Base-by-base conservation (phyloP, 192 early-diverging fungal genomes). In the Entophlyctis luteolus region DNA sequence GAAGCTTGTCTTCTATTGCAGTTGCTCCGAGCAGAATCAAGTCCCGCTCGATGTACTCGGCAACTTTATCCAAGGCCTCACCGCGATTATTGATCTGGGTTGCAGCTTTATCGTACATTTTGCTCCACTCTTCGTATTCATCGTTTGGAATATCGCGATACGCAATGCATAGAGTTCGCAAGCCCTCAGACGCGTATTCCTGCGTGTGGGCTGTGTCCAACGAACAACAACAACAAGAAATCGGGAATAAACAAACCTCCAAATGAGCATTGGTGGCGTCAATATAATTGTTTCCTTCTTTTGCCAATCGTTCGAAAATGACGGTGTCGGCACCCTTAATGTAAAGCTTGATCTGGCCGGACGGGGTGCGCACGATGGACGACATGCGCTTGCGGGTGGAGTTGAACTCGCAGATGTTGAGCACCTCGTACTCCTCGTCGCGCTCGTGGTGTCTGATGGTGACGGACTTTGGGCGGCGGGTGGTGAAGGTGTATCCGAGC, bases 301-400 rank as follows among this genome's bases (percentile, higher is more conserved):
- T 73, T 8, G 84, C 82, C 59, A 99, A 75, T 10, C 97, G 86
- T 78, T 98, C 93, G 3, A 96, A 63, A 71, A 99, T 96, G 2
- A 98, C 95, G 0, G 94, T 96, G 71, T 99, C 97, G 3, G 97
- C 97, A 35, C 97, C 97, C 71, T 99, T 99, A 74, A 91, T 91
- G 84, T 93, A 99, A 37, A 99, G 72, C 68, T 91, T 90, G 67
- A 87, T 81, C 38, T 76, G 68, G 12, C 93, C 93, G 37, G 95
- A 90, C 1, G 95, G 91, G 10, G 86, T 83, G n/a, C 93, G 87
- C 27, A 98, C 84, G 34, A 99, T 77, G 3, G 91, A 90, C 4
- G 91, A 94, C 97, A 99, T 99, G 58, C 97, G 86, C 73, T 99
- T 99, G 42, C 97, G 85, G n/a, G 94, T 96, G 46, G 91, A 93